Evolutionary conservation across 495 filamentous ascomycete genomes (phyloP), one percentile per base, ranked within the genome.

Genomic region (Chaetomium fimeti): DNA sequence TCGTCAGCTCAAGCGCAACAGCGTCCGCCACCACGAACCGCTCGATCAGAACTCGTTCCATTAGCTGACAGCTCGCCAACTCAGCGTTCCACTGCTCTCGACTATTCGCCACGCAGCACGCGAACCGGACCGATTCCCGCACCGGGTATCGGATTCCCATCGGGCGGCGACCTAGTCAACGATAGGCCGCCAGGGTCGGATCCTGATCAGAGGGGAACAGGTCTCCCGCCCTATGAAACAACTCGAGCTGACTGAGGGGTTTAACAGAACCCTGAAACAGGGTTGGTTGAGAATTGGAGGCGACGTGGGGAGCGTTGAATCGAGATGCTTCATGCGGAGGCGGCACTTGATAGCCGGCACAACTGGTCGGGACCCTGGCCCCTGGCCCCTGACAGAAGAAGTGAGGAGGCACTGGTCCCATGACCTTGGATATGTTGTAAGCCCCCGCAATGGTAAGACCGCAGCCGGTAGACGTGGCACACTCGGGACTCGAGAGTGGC

Each of bases 21-120:
- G 27, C 36, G n/a, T n/a, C 28, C 22, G n/a, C 47, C 48, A 52
- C 45, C 59, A 61, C 48, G 43, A 18, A 3, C 40, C 6, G 20
- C 22, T 18, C 20, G 3, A 36, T 5, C 13, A 27, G 28, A 3
- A 40, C 3, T 11, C 47, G n/a, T 9, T 42, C 32, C 20, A 51
- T 61, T 53, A 40, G 47, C 48, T 61, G 47, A 53, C 22, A 61
- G 48, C 22, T 36, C 47, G 36, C 59, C 59, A 61, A 20, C 47
- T 52, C 27, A 60, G 45, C 11, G 28, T n/a, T 49, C 45, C 58
- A 49, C 45, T 18, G 3, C n/a, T 3, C 45, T 16, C n/a, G 28
- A 25, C 25, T 8, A 51, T 60, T 51, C 45, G 58, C 43, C 58
- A 12, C 11, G 9, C 24, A 11, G 2, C 18, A 11, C 32, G n/a